Base-by-base conservation (phyloP, 352 stramenopile species). In the Globisporangium rhizosaccharum region DNA sequence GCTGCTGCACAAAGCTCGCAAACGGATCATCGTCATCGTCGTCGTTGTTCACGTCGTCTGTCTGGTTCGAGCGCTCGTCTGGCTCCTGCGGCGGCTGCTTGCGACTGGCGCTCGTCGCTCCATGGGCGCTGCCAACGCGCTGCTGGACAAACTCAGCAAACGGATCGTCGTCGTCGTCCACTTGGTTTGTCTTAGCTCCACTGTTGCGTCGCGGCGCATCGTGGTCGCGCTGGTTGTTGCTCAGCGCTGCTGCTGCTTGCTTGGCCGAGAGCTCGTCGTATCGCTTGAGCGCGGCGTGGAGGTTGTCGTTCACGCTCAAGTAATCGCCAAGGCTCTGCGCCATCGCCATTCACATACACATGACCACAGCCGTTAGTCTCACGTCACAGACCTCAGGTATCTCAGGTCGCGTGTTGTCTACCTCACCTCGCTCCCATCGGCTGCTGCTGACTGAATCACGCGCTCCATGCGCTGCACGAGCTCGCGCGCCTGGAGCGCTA, bases 61-160 rank as follows among this genome's bases (percentile, higher is more conserved):
- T 14, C 33, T 63, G 56, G 49, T 62, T 62, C 0, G 49, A 62
- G 7, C 28, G 37, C 3, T 48, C 41, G 8, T 26, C 45, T 4
- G 56, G 37, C 1, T 48, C 41, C 15, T 26, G 56, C 1, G 46
- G 7, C 25, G 15, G 18, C 10, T 26, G 8, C 26, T 70, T 41
- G 52, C 41, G 5, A 39, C 33, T 39, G 7, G 33, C 33, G 2
- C 8, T 39, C 33, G 33, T 15, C 39, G 61, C 71, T 4, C 53
- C 36, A 8, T 73, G 66, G 0, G 67, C 62, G 57, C 56, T 62
- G 6, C 63, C 67, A 41, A 64, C 64, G 17, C 76, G 75, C 8
- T 66, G 65, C 51, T 69, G 72, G 3, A 88, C 72, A 54, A 88
- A 89, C 62, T 88, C 76, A 9, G 71, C 72, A 45, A 90, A 88